Percentiles rank a stretch among this genome's conserved stretches.
These are phyloP conservation scores for Xylariales sp. DNA, from an alignment of 2,329 filamentous ascomycete genomes.

Conservation along the genomic window DNA sequence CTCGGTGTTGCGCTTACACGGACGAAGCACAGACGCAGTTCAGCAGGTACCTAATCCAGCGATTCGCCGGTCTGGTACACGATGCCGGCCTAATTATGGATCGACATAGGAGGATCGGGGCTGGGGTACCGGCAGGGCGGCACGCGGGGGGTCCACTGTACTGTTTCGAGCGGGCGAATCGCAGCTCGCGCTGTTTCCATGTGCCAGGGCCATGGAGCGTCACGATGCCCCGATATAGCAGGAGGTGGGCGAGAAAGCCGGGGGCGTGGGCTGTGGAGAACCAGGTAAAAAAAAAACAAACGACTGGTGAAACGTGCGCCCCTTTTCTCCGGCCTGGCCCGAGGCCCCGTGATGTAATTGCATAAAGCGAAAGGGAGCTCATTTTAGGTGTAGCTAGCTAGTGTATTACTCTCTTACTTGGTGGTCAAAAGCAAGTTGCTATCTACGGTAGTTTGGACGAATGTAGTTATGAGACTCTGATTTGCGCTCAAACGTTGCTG, in stretches of 20 bases:
- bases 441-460: background rate
- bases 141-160: background rate
- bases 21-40: no score
- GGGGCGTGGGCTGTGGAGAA: background rate
- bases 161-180: slow-evolving; percentile 20
- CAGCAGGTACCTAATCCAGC: background rate
- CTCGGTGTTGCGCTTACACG: no score
- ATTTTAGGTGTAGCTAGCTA: background rate
- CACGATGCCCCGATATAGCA: slow-evolving; percentile 33
- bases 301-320: slow-evolving; percentile 32
- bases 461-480: slow-evolving; percentile 2
- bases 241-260: slow-evolving; percentile 24
- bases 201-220: slow-evolving; percentile 22
- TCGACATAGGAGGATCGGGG: slow-evolving; percentile 17
- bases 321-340: background rate
- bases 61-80: slow-evolving; percentile 1
- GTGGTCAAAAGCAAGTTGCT: no score
- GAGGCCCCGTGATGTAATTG: background rate
- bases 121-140: slow-evolving; percentile 23
- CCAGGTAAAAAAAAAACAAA: background rate
- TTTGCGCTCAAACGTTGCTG: slow-evolving; percentile 6
- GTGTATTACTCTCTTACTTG: no score
- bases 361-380: background rate
- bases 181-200: slow-evolving; percentile 19
- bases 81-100: slow-evolving; percentile 52